phyloP scores from a whole-genome alignment of 2,329 filamentous ascomycete species.

The Penicillium olsonii region DNA sequence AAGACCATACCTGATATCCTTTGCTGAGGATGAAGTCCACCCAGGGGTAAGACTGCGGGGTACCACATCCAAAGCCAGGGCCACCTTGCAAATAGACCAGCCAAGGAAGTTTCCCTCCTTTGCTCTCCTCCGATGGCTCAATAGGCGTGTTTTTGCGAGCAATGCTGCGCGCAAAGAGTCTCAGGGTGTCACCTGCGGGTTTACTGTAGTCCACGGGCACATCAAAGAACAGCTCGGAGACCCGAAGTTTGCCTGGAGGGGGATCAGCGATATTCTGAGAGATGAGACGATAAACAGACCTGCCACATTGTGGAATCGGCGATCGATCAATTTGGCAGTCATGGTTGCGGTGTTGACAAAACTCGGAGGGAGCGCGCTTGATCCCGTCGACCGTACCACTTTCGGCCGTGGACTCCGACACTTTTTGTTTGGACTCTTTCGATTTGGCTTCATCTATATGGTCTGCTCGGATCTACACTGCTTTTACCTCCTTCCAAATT shows the following conservation, averaged over 20 bases:
- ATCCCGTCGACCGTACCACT: background rate
- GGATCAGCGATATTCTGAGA: background rate
- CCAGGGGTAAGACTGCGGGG: constrained; percentile 72
- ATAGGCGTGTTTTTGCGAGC: constrained; percentile 59
- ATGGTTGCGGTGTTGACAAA: constrained; percentile 28
- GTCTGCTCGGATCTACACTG: too few relatives aligned
- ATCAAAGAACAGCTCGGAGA: constrained; percentile 83
- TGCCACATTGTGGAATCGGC: constrained; percentile 40
- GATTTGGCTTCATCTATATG: too few relatives aligned
- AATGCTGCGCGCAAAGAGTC: constrained; percentile 76
- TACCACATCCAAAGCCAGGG: constrained; percentile 73
- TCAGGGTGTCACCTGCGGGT: constrained; percentile 62
- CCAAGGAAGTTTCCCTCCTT: constrained; percentile 55
- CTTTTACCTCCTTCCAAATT: too few relatives aligned
- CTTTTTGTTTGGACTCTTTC: too few relatives aligned
- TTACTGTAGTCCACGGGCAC: constrained; percentile 78
- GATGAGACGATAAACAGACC: constrained; percentile 23
- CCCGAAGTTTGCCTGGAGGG: constrained; percentile 65
- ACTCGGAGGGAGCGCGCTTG: constrained; percentile 8
- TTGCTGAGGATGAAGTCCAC: constrained; percentile 71
- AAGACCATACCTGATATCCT: constrained; percentile 69
- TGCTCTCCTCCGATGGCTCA: constrained; percentile 43
- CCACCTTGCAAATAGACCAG: constrained; percentile 80
- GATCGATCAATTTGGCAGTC: constrained; percentile 42
- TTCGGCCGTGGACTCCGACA: background rate